phyloP scores from a whole-genome alignment of 2,329 filamentous ascomycete genomes.

The Diaporthe citri region DNA sequence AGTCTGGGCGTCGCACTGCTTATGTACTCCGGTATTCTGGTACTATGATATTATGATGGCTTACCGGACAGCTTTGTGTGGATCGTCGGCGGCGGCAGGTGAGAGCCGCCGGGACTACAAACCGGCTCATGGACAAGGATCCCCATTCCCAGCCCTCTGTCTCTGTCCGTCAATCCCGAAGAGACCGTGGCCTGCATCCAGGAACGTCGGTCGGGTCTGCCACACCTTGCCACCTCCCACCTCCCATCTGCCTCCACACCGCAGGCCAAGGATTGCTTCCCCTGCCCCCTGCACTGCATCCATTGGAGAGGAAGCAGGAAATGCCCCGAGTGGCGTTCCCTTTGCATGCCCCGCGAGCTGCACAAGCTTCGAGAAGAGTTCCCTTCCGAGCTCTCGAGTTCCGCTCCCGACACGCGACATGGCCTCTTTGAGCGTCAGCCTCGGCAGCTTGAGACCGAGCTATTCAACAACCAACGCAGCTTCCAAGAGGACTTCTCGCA shows the following conservation, averaged over 20 bases:
- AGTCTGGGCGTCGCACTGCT: conserved; percentile 10
- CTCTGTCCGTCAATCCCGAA: conserved; percentile 35
- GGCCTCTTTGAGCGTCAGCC: not conserved
- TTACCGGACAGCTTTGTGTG: not conserved
- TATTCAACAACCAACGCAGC: not conserved
- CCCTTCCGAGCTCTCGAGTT: not conserved
- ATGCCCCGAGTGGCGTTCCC: conserved; percentile 7
- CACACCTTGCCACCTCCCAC: conserved; percentile 1
- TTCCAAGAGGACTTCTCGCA: no score
- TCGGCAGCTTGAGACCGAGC: conserved; percentile 12
- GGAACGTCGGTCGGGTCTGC: conserved; percentile 28
- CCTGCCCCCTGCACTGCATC: conserved; percentile 28
- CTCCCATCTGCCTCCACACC: conserved; percentile 6
- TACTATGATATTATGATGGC: not conserved
- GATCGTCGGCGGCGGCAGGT: conserved; percentile 4
- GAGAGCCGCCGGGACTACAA: conserved; percentile 29
- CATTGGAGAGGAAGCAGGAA: conserved; percentile 11
- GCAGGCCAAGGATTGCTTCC: conserved; percentile 13
- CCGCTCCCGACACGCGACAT: not conserved
- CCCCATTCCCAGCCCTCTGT: conserved; percentile 33
- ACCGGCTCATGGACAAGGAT: conserved; percentile 33
- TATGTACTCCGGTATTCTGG: not conserved
- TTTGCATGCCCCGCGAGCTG: not conserved
- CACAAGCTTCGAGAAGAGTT: conserved; percentile 26
- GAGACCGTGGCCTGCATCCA: conserved; percentile 30